Evolutionary conservation across 1,139 yeast genomes (phyloP).

Genomic region (Yamadazyma triangularis): DNA sequence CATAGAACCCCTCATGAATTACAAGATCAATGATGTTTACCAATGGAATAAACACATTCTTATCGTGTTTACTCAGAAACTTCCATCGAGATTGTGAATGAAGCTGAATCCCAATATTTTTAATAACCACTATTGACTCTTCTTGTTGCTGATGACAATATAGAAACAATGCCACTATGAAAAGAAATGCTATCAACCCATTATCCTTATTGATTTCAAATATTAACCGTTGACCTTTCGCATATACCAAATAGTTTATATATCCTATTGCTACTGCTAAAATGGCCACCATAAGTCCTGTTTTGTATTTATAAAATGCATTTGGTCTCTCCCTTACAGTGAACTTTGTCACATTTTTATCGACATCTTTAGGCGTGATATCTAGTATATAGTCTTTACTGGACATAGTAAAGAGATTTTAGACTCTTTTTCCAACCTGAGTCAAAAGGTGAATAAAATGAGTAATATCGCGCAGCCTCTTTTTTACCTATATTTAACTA

Average conservation of each 20-base stretch:
- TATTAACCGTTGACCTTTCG: too few species aligned
- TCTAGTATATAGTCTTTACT: background rate
- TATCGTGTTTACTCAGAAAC: slow-evolving; percentile 17
- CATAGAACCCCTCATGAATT: slow-evolving; percentile 65
- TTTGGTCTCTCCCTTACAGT: background rate
- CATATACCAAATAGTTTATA: too few species aligned
- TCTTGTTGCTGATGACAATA: slow-evolving; percentile 21
- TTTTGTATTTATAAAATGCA: background rate
- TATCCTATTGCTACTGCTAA: background rate
- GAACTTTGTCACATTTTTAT: background rate
- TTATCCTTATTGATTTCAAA: too few species aligned
- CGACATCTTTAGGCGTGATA: background rate
- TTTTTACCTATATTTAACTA: too few species aligned
- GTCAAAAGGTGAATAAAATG: too few species aligned
- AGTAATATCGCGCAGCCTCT: too few species aligned
- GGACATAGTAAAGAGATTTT: background rate
- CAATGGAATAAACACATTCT: slow-evolving; percentile 44
- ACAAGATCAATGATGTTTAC: slow-evolving; percentile 54
- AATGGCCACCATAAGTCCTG: background rate
- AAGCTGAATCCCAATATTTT: slow-evolving; percentile 35
- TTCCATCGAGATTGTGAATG: slow-evolving; percentile 25
- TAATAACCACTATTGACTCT: slow-evolving; percentile 33
- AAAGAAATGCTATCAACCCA: too few species aligned
- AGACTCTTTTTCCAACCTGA: too few species aligned
- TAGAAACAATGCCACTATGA: slow-evolving; percentile 9